Conservation (phyloP, 306 rosid genomes). For the Cyamopsis tetragonoloba region DNA sequence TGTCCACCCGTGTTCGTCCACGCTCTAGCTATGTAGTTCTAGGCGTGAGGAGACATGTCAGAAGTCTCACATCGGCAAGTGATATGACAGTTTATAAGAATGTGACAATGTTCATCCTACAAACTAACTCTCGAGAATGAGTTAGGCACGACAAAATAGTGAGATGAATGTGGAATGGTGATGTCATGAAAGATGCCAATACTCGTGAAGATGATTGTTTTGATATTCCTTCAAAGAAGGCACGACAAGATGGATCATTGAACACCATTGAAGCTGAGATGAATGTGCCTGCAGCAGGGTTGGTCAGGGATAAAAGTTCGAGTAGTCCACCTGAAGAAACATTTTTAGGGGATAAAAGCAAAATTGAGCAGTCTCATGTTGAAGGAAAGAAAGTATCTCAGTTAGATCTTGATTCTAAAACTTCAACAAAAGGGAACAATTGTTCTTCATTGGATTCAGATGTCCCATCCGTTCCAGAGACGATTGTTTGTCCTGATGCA, state of each 20-base stretch:
- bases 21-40: no score
- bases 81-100: no score
- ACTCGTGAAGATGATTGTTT: slow-evolving; percentile 29
- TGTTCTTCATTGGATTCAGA: slow-evolving; percentile 26
- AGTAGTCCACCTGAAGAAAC: slow-evolving; percentile 38
- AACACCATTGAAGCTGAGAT: slow-evolving; percentile 27
- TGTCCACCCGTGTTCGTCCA: no score
- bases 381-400: slow-evolving; percentile 25
- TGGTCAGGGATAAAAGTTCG: no score
- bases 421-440: slow-evolving; percentile 13
- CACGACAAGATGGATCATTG: slow-evolving; percentile 30
- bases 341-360: slow-evolving; percentile 20
- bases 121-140: slow-evolving; percentile 43
- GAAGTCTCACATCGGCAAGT: no score
- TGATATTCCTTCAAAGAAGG: slow-evolving; percentile 39
- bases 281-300: slow-evolving; percentile 25
- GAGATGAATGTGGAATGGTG: slow-evolving; percentile 25
- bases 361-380: slow-evolving; percentile 26
- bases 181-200: slow-evolving; percentile 19
- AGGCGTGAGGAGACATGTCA: no score
- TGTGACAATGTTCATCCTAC: no score
- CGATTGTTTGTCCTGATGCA: slow-evolving; percentile 46
- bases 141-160: slow-evolving; percentile 36
- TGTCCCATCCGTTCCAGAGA: slow-evolving; percentile 16
- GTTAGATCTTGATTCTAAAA: slow-evolving; percentile 27